Base-by-base conservation (phyloP, 768 basidiomycete genomes). In the Mycena rosella region DNA sequence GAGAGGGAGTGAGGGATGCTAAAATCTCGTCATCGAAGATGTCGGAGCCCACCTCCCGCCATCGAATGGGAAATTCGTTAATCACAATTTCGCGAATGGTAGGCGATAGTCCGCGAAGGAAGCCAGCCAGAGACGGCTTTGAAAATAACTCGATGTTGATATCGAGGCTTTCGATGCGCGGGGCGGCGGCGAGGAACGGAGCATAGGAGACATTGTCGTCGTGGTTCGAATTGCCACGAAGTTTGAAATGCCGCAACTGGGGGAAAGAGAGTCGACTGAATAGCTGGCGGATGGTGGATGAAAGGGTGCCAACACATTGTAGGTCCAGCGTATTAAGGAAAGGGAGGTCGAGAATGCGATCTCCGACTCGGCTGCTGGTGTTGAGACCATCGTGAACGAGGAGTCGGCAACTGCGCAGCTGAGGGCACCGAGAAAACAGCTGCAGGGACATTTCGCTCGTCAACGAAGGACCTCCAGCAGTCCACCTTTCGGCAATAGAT, bases 111-210 rank as follows among this genome's bases (percentile, higher is more conserved):
- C 40, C 48, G 13, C 24, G 27, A 8, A 67, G 40, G 13, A 55
- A 26, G 2, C 34, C 30, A 2, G 24, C 13, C 17, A 62, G 17
- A 42, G 47, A 18, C 5, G 34, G 5, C 15, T 14, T 49, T 5
- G 53, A 13, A 22, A 62, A 58, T 5, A 22, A 1, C 0, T 32
- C 38, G 22, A 22, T 57, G 27, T 57, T 34, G 17, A 68, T 27
- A 24, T 34, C 29, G 40, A 68, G 22, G 20, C 1, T 57, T 42
- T 62, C 66, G 22, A 67, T 32, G 40, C 47, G 40, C 40, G 54
- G 30, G 2, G 55, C 42, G 11, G 38, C 10, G 15, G 27, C 17
- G 14, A 38, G 49, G 55, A 36, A 57, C 13, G 45, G 36, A 8
- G 36, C 8, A 14, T 57, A 53, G 8, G 29, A 32, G 24, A 26